Evolutionary conservation across 805 yeast species (phyloP).

Genomic region (Barnettozyma wickerhamii): DNA sequence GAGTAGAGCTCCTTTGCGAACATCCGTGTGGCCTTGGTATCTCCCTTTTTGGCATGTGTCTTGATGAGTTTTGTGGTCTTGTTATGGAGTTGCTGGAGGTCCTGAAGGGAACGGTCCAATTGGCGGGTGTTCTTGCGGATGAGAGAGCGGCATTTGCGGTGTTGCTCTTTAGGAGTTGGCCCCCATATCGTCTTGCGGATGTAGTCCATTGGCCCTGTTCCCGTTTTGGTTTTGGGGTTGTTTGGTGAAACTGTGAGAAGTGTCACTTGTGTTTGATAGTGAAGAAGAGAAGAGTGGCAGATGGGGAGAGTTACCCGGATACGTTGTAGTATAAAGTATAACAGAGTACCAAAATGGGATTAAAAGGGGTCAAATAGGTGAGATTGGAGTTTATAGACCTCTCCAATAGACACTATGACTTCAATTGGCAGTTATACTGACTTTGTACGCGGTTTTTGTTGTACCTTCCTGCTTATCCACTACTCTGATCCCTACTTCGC

Average conservation of each 20-base stretch:
- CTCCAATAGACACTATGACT: background rate
- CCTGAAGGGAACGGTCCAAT: conserved; percentile 58
- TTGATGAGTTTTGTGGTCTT: conserved; percentile 78
- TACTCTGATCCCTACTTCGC: no score
- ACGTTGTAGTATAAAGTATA: no score
- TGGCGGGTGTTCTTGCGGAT: conserved; percentile 83
- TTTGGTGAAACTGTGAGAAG: no score
- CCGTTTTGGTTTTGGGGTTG: no score
- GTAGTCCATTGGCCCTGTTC: no score
- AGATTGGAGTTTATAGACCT: background rate
- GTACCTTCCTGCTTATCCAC: no score
- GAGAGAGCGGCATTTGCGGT: conserved; percentile 67
- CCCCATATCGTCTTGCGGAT: conserved; percentile 90
- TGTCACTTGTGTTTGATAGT: no score
- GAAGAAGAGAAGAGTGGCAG: no score
- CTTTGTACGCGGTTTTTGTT: no score
- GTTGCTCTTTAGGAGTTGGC: conserved; percentile 91
- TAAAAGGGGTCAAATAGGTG: no score
- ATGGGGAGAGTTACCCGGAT: no score
- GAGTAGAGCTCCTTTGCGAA: conserved; percentile 81
- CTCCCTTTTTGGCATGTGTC: conserved; percentile 71
- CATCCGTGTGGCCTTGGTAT: conserved; percentile 65
- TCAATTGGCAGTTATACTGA: background rate
- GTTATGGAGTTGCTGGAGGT: conserved; percentile 61
- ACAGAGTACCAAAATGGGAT: no score